Base-by-base conservation (phyloP, 768 basidiomycete species). In the Russula olivacea region DNA sequence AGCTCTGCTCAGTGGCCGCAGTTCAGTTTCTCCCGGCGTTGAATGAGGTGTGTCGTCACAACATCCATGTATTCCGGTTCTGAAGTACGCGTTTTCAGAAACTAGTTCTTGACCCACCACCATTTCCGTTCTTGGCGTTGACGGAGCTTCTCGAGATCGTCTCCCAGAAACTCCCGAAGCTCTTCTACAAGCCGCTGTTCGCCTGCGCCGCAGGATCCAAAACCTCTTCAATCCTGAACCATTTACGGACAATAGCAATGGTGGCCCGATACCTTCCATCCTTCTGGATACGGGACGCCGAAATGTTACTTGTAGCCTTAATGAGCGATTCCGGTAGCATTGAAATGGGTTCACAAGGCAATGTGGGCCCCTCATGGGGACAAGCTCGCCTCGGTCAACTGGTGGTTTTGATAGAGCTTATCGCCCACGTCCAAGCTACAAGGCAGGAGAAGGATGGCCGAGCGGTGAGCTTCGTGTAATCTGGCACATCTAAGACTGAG, bases 141-240 rank as follows among this genome's bases (percentile, higher is more conserved):
- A 77, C 81, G 5, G 73, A 76, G 38, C 75, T 91, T 47, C 74
- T 90, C 2, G 75, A 79, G 36, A 73, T 72, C 17, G 66, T 86
- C 21, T 83, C 86, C 2, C 74, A 77, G 50, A 66, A 72, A 17
- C 79, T 81, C 61, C 88, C 88, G 0, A 83, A 80, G 55, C 63
- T 84, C 0, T 89, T 91, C 72, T 90, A 83, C 76, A 88, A 85
- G 69, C 85, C 87, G 0, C 72, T 91, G 9, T 88, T 91, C 68
- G 73, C 78, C 0, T 88, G 87, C 64, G 86, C 89, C 0, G 82
- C 83, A 2, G 83, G 87, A 0, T 76, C 78, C 48, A 87, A 67
- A 84, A 84, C 59, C 69, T 80, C n/a, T 77, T 80, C 12, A 12
- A 76, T 88, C 11, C 76, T 82, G 12, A 82, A 81, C 58, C 81